Conservation (phyloP, 352 stramenopile genomes). For the Aphanomyces cochlioides region DNA sequence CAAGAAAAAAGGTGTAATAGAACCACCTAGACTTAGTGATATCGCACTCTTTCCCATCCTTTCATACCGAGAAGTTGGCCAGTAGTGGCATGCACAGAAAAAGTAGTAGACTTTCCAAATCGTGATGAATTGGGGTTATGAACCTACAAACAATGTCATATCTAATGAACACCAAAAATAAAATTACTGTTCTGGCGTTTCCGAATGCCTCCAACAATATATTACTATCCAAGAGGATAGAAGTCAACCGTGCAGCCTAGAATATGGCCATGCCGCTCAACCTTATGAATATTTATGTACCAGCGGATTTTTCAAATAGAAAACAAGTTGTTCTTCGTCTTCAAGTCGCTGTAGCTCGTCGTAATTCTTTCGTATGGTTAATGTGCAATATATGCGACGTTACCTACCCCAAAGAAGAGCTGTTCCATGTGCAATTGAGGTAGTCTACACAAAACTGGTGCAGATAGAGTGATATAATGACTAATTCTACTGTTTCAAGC, state of each 20-base stretch:
- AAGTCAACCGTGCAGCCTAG: constrained; percentile 21
- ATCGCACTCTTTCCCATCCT: constrained; percentile 18
- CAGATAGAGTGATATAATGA: background rate
- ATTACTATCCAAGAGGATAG: constrained; percentile 37
- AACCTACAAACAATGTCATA: background rate
- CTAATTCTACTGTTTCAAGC: constrained; percentile 44
- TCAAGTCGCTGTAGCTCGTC: constrained; percentile 71
- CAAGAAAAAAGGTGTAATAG: constrained; percentile 57
- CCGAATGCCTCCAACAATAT: constrained; percentile 76
- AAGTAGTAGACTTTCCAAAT: constrained; percentile 55
- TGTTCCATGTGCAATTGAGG: constrained; percentile 69
- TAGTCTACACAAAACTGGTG: constrained; percentile 33
- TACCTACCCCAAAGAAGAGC: constrained; percentile 59
- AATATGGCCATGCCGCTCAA: too few relatives aligned
- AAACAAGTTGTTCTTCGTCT: constrained; percentile 71
- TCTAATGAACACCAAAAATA: background rate
- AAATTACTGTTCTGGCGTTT: constrained; percentile 46
- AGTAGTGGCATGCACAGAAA: constrained; percentile 17
- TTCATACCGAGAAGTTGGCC: constrained; percentile 29
- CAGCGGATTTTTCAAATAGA: constrained; percentile 71
- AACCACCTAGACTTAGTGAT: constrained; percentile 36
- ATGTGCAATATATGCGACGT: too few relatives aligned
- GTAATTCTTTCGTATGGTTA: constrained; percentile 36
- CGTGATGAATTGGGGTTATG: constrained; percentile 68
- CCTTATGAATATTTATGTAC: constrained; percentile 44